Conservation (phyloP, 2,329 filamentous ascomycete genomes). For the Neobulgaria alba region DNA sequence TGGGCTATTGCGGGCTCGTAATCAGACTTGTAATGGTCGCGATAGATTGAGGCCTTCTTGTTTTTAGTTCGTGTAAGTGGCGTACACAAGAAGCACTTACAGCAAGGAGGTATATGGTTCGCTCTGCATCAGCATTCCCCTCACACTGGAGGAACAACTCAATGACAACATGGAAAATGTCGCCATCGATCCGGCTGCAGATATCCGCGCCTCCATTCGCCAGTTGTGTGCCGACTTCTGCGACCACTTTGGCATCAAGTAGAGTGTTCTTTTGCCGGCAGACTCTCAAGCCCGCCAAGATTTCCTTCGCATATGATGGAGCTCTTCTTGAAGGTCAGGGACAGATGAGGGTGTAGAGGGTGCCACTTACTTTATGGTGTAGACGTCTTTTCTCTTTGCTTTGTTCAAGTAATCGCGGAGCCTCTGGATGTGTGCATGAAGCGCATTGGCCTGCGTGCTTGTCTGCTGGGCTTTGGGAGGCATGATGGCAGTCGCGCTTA, state of each 20-base stretch:
- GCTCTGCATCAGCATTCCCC: conserved; percentile 15
- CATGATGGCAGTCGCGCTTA: too few relatives aligned
- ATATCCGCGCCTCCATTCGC: conserved; percentile 12
- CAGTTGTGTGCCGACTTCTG: conserved; percentile 5
- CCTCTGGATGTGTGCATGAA: conserved; percentile 4
- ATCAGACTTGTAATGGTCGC: too few relatives aligned
- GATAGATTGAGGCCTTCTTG: too few relatives aligned
- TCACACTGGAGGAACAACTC: conserved; percentile 16
- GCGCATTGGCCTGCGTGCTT: neutral
- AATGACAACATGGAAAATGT: conserved; percentile 15
- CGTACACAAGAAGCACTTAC: conserved; percentile 18
- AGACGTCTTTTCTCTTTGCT: neutral
- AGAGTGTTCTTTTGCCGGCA: conserved; percentile 3
- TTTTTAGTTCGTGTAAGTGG: too few relatives aligned
- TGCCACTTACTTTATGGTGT: conserved; percentile 8
- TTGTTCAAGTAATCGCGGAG: conserved; percentile 7
- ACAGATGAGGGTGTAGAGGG: neutral
- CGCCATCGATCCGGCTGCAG: conserved; percentile 15
- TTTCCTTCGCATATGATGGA: neutral
- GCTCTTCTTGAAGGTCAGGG: conserved; percentile 1
- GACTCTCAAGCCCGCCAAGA: conserved; percentile 8
- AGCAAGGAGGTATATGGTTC: conserved; percentile 21
- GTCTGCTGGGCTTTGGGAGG: neutral
- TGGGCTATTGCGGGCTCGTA: too few relatives aligned
- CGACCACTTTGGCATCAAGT: conserved; percentile 1